Base-by-base conservation (phyloP, 2,329 filamentous ascomycete genomes). In the Chaetoscypha palmicola region DNA sequence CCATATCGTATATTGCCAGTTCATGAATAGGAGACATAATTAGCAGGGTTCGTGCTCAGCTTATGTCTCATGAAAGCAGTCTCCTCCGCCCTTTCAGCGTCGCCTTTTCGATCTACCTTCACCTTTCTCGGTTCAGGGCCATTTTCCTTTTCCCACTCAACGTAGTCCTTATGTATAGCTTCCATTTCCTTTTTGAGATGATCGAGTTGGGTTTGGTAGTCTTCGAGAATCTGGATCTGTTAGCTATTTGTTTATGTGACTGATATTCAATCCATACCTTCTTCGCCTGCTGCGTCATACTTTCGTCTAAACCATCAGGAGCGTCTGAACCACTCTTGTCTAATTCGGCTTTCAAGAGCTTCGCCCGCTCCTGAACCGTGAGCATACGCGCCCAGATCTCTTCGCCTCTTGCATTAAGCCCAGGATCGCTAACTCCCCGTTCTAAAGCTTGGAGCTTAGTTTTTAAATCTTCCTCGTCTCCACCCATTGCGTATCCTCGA, bases 331-430 rank as follows among this genome's bases (percentile, higher is more conserved):
- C 76, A 43, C 81, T 70, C 66, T 79, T 81, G 61, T 83, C 84
- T 46, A 87, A 73, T 68, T 92, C 86, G 55, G 77, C 78, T 58
- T 83, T 82, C 54, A 94, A 65, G 56, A 79, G 75, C 53, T 82
- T 77, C 17, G 84, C 82, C 52, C 87, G 79, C 49, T 85, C 83
- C 51, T 84, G 72, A 37, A 92, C 68, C 28, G 83, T 76, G 38
- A 89, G 82, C 67, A 92, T 76, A 35, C 86, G 72, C 52, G 86
- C 88, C 86, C 86, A 92, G 34, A 92, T 79, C 68, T 92, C 86
- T 64, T 92, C 87, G 60, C 87, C 82, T 53, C 85, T 71, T 2
- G 85, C 86, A 28, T 77, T 76, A 43, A 91, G 72, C 5, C 81
- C 80, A 5, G 87, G 86, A 58, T 92, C 86, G 51, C 81, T 79